Percentiles rank a stretch among this genome's conserved stretches.
Conservation (phyloP, 805 yeast species). For the Danielia oregonensis region DNA sequence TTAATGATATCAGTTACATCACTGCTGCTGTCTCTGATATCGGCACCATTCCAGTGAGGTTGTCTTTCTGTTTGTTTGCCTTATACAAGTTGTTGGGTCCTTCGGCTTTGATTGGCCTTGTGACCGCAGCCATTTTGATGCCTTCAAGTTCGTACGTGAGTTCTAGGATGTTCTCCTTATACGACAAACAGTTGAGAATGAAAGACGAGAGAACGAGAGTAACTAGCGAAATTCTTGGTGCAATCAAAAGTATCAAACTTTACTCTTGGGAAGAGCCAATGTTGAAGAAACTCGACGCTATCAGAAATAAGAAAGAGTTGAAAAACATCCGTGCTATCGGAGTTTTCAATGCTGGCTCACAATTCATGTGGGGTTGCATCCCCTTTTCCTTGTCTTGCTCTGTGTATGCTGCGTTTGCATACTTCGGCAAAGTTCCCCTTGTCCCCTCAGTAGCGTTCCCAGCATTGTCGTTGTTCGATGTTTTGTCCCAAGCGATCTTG, state of each 20-base stretch:
- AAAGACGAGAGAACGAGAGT: slow-evolving; percentile 59
- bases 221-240: slow-evolving; percentile 55
- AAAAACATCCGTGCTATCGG: slow-evolving; percentile 46
- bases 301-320: slow-evolving; percentile 59
- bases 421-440: slow-evolving; percentile 21
- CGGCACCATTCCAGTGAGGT: slow-evolving; percentile 42
- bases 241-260: slow-evolving; percentile 61
- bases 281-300: slow-evolving; percentile 45
- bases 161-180: slow-evolving; percentile 38
- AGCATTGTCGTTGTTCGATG: slow-evolving; percentile 35
- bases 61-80: slow-evolving; percentile 51
- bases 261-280: slow-evolving; percentile 72
- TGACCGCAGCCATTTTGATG: slow-evolving; percentile 49
- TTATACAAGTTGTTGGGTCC: slow-evolving; percentile 54
- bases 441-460: slow-evolving; percentile 39
- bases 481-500: slow-evolving; percentile 33
- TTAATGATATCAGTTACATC: slow-evolving; percentile 50
- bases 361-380: slow-evolving; percentile 35
- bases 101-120: slow-evolving; percentile 56
- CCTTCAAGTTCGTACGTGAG: slow-evolving; percentile 54
- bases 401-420: slow-evolving; percentile 26
- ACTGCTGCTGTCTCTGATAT: slow-evolving; percentile 55
- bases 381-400: slow-evolving; percentile 36
- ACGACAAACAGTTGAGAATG: slow-evolving; percentile 55
- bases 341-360: slow-evolving; percentile 27